phyloP scores from a whole-genome alignment of 441 rosid species.

The Erysimum cheiri region DNA sequence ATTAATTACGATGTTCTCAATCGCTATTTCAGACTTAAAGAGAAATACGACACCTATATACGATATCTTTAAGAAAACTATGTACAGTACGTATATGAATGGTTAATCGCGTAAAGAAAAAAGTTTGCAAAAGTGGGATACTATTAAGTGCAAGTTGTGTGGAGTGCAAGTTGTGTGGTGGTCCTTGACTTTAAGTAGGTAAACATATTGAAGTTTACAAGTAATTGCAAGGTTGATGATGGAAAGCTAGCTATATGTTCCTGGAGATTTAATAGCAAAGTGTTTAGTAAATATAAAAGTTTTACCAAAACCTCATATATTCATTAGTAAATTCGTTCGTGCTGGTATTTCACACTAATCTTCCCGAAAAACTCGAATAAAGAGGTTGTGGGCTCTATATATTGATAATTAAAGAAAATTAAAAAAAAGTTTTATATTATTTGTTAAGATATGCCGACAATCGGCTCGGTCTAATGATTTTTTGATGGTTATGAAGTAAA shows the following conservation, averaged over 20 bases:
- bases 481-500: background rate
- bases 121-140: background rate
- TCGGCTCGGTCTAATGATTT: background rate
- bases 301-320: too few species aligned
- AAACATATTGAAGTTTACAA: constrained; percentile 1
- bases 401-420: too few species aligned
- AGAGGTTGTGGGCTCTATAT: background rate
- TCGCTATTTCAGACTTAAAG: background rate
- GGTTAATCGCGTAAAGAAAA: background rate
- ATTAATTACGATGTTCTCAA: background rate
- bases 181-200: constrained; percentile 22
- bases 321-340: too few species aligned
- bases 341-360: too few species aligned
- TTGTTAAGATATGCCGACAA: background rate
- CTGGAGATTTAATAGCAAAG: background rate
- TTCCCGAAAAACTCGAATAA: too few species aligned
- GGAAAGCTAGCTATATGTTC: background rate
- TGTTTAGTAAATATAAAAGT: too few species aligned
- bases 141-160: constrained; percentile 19
- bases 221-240: background rate
- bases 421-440: too few species aligned
- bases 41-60: background rate
- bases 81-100: constrained; percentile 3
- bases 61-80: background rate
- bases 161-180: background rate